phyloP scores from a whole-genome alignment of 2,329 filamentous ascomycete genomes.

The Alternaria sp. region DNA sequence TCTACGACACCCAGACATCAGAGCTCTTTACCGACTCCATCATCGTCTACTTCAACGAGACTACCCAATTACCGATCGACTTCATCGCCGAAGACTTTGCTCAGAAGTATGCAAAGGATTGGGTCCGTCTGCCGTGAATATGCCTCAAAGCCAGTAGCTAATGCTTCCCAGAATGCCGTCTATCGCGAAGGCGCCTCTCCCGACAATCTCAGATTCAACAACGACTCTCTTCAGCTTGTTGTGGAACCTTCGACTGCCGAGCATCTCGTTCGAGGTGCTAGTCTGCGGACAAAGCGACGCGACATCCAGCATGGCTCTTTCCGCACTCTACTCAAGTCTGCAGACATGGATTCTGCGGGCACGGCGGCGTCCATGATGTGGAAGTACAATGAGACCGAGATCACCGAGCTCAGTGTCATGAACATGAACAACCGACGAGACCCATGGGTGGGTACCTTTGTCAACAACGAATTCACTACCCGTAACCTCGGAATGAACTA shows the following conservation, averaged over 20 bases:
- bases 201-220: constrained; percentile 49
- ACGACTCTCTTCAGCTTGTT: constrained; percentile 44
- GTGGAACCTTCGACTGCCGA: constrained; percentile 41
- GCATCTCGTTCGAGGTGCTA: constrained; percentile 54
- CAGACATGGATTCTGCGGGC: constrained; percentile 45
- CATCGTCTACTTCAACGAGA: constrained; percentile 61
- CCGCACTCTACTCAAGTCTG: constrained; percentile 52
- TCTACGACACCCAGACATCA: constrained; percentile 49
- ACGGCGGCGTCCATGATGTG: constrained; percentile 56
- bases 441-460: constrained; percentile 51
- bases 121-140: constrained; percentile 25
- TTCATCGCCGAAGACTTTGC: constrained; percentile 52
- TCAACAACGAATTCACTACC: constrained; percentile 49
- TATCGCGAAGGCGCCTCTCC: constrained; percentile 54
- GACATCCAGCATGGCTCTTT: constrained; percentile 60
- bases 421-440: constrained; percentile 50
- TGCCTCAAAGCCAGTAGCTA: background rate
- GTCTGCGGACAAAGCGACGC: constrained; percentile 51
- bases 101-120: constrained; percentile 56
- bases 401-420: constrained; percentile 54
- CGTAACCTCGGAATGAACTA: constrained; percentile 50
- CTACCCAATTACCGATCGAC: constrained; percentile 42
- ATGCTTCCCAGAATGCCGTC: constrained; percentile 40
- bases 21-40: constrained; percentile 56
- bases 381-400: constrained; percentile 54